Evolutionary conservation across 305 asterid genomes (phyloP), one percentile per base, ranked within the genome.

Genomic region (Fraxinus platypoda): DNA sequence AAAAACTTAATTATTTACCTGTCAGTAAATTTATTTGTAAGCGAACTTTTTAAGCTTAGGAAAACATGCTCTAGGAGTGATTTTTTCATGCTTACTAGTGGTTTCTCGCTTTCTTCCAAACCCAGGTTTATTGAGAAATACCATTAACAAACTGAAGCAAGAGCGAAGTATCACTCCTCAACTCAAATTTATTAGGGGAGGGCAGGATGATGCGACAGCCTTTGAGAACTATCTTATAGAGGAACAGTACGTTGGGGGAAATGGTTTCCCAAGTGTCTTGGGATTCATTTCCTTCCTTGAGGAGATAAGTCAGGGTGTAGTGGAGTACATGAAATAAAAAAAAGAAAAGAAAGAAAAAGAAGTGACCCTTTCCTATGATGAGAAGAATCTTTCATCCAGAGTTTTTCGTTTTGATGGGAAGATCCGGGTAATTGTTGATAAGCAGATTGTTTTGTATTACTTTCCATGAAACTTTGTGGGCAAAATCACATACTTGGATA

Each of bases 161-260:
- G 99, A 92, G 84, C 84, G 98, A 62, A 91, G 92, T 75, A 94
- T 94, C 81, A 93, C 98, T 43, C 99, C 98, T 1, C 94, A 87
- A 79, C 94, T 96, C 79, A 85, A 88, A n/a, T 93, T 94, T 82
- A 94, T 96, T 52, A 85, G 91, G 79, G 99, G 92, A 46, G 99
- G 97, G 57, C 90, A 86, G 76, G 99, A 94, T 66, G 99, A 94
- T 85, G 95, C 98, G 8, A 90, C 99, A 3, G 77, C 83, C 6
- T 96, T 96, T 57, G 98, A 94, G 88, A 96, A 93, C 84, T 92
- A 92, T 83, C 98, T 94, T 9, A 96, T 96, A 72, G 99, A 96
- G 89, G 99, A 96, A 81, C 98, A 93, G 77, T 98, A 96, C 76
- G 98, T 91, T 1, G 97, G 79, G 85, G 98, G 99, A 78, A 90